Conservation (phyloP, 73 alveolate genomes). For the Paramecium sonneborni region DNA sequence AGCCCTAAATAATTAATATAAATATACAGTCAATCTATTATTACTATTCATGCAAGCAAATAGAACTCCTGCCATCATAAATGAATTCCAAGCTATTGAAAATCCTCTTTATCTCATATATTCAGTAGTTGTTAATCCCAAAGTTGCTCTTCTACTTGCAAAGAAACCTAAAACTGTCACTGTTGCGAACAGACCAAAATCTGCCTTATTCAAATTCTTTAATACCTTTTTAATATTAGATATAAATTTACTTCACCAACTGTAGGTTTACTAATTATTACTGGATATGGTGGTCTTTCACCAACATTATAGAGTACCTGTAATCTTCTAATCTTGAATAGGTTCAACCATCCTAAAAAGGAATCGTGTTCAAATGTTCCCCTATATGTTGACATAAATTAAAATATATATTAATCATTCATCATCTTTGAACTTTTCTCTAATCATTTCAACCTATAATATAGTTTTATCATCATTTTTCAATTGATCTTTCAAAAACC, state of each 20-base stretch:
- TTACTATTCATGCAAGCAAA: slow-evolving; percentile 39
- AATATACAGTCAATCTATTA: slow-evolving; percentile 34
- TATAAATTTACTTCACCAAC: slow-evolving; percentile 43
- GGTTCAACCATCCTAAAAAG: slow-evolving; percentile 38
- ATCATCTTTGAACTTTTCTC: slow-evolving; percentile 67
- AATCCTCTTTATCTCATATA: slow-evolving; percentile 35
- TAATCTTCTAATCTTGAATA: neutral
- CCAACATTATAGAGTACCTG: slow-evolving; percentile 42
- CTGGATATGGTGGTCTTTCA: slow-evolving; percentile 85
- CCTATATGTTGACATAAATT: slow-evolving; percentile 23
- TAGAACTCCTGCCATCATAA: neutral
- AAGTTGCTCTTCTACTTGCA: neutral
- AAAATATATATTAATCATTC: slow-evolving; percentile 60
- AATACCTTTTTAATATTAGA: slow-evolving; percentile 50
- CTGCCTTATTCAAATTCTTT: slow-evolving; percentile 61
- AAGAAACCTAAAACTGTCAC: neutral
- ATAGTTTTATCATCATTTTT: slow-evolving; percentile 63
- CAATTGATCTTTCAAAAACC: slow-evolving; percentile 45
- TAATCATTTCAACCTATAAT: slow-evolving; percentile 48
- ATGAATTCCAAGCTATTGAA: slow-evolving; percentile 3
- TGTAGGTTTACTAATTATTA: slow-evolving; percentile 72
- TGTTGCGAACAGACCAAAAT: slow-evolving; percentile 68
- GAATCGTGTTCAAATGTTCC: slow-evolving; percentile 21
- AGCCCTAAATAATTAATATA: slow-evolving; percentile 18
- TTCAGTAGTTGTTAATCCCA: neutral